Evolutionary conservation across 352 stramenopile genomes (phyloP).

Genomic region (Pythium plurisporium): DNA sequence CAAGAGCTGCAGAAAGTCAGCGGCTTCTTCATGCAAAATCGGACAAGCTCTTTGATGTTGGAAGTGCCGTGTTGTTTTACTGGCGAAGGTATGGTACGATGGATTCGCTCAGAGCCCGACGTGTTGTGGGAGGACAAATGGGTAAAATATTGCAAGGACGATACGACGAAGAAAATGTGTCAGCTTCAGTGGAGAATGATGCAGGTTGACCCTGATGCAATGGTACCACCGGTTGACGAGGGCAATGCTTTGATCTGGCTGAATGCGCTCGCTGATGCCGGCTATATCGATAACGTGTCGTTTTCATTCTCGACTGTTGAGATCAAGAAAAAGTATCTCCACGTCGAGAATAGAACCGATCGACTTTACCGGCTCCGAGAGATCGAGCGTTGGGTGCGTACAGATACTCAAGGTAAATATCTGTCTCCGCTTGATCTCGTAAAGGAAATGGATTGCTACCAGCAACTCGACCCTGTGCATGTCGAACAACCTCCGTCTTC

Average conservation of each 20-base stretch:
- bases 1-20: slow-evolving; percentile 37
- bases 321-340: slow-evolving; percentile 31
- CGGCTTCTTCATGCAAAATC: slow-evolving; percentile 53
- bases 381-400: slow-evolving; percentile 43
- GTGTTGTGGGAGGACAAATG: slow-evolving; percentile 55
- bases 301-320: slow-evolving; percentile 14
- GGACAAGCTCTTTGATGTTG: slow-evolving; percentile 32
- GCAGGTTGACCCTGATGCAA: slow-evolving; percentile 40
- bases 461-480: slow-evolving; percentile 12
- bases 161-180: slow-evolving; percentile 14
- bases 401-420: slow-evolving; percentile 31
- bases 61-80: slow-evolving; percentile 46
- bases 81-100: slow-evolving; percentile 57
- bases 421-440: slow-evolving; percentile 67
- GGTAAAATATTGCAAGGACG: slow-evolving; percentile 46
- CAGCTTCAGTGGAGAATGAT: slow-evolving; percentile 34
- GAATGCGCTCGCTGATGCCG: slow-evolving; percentile 49
- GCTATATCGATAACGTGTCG: slow-evolving; percentile 53
- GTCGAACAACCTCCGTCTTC: neutral
- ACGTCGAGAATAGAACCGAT: slow-evolving; percentile 44
- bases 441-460: slow-evolving; percentile 50
- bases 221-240: slow-evolving; percentile 33
- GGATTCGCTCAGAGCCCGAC: slow-evolving; percentile 39
- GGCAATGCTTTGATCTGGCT: slow-evolving; percentile 47
- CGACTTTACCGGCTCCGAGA: slow-evolving; percentile 51